Percentiles rank a stretch among this genome's conserved stretches.
phyloP scores from a whole-genome alignment of 148 eudicot species.

The Chenopodium quinoa region DNA sequence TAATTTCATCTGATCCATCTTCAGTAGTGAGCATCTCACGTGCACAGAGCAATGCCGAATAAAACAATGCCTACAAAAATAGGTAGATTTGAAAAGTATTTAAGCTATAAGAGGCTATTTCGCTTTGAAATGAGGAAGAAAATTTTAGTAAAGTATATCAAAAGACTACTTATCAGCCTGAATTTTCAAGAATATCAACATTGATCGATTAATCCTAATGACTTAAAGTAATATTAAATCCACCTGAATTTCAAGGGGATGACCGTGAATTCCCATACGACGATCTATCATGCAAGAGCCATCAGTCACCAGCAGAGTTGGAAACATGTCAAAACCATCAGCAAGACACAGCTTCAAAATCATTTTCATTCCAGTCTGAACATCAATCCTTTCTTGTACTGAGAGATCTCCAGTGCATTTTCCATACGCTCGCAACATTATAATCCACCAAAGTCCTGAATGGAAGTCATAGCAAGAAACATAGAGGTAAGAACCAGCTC shows the following conservation, averaged over 20 bases:
- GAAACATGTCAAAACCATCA: slow-evolving; percentile 90
- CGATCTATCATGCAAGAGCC: slow-evolving; percentile 95
- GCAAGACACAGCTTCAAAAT: slow-evolving; percentile 71
- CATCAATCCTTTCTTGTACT: slow-evolving; percentile 76
- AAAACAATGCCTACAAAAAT: slow-evolving; percentile 57
- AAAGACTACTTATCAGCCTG: not conserved
- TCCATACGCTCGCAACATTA: slow-evolving; percentile 76
- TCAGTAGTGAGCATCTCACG: slow-evolving; percentile 73
- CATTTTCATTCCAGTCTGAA: slow-evolving; percentile 84
- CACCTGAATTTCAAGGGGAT: slow-evolving; percentile 86
- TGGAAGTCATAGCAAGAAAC: slow-evolving; percentile 6
- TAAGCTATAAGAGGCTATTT: not conserved
- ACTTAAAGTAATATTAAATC: not conserved
- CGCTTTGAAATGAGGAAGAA: not conserved
- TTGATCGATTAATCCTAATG: not conserved
- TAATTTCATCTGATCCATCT: slow-evolving; percentile 62
- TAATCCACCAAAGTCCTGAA: slow-evolving; percentile 88
- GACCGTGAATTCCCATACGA: slow-evolving; percentile 91
- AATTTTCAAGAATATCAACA: not conserved
- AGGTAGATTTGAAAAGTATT: not conserved
- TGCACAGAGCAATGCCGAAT: slow-evolving; percentile 69
- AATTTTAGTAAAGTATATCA: not conserved
- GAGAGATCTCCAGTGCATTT: slow-evolving; percentile 71
- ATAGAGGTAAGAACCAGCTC: slow-evolving; percentile 15
- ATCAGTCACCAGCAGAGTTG: slow-evolving; percentile 76